Conservation (phyloP, 139 green algal species). For the Medakamo hakoo region DNA sequence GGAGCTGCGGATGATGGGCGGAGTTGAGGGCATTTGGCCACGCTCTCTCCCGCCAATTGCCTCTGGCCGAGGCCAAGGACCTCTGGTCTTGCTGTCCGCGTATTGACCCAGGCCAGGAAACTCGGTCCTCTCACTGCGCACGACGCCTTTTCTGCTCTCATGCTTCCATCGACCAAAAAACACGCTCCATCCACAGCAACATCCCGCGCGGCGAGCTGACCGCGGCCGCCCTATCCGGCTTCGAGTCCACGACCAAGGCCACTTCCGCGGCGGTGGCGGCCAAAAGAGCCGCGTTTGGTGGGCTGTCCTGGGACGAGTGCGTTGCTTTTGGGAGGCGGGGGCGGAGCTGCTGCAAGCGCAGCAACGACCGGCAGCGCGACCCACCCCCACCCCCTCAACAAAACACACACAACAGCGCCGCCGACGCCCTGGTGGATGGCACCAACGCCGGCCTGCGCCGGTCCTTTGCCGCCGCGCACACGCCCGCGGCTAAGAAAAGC, state of each 20-base stretch:
- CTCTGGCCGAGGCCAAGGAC: too few relatives aligned
- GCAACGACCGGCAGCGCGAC: not conserved
- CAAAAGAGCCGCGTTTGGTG: not conserved
- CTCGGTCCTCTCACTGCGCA: too few relatives aligned
- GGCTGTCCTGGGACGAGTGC: not conserved
- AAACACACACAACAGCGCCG: not conserved
- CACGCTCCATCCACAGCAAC: not conserved
- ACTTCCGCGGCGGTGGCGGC: too few relatives aligned
- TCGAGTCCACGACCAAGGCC: not conserved
- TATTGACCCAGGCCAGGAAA: too few relatives aligned
- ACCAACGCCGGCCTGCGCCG: not conserved
- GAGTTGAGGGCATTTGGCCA: too few relatives aligned
- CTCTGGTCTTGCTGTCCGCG: too few relatives aligned
- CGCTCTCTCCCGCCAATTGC: too few relatives aligned
- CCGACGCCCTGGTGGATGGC: not conserved
- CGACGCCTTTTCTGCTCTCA: too few relatives aligned
- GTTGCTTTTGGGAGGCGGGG: not conserved
- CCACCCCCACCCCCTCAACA: not conserved
- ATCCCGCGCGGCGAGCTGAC: not conserved
- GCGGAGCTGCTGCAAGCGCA: too few relatives aligned
- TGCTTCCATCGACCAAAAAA: too few relatives aligned
- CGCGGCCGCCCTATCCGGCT: not conserved
- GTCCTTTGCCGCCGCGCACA: not conserved
- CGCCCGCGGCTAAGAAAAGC: not conserved
- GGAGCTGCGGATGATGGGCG: too few relatives aligned